phyloP scores from a whole-genome alignment of 345 rosid species.

The Eucalyptus dawsonii region DNA sequence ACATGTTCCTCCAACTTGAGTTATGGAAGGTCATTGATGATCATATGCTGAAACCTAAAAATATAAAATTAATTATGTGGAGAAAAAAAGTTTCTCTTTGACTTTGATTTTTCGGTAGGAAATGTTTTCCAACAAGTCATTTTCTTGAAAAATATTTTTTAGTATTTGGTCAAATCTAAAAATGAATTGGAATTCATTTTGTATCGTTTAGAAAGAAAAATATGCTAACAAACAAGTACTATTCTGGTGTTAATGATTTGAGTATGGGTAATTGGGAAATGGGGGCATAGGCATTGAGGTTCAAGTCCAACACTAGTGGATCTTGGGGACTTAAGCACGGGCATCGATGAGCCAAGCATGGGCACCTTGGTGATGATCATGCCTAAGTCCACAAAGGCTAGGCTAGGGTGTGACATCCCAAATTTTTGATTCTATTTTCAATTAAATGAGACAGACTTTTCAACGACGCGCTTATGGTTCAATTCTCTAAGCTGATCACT shows the following conservation, averaged over 20 bases:
- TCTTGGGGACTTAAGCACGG: not conserved
- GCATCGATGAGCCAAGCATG: too few species aligned
- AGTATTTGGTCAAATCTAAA: not conserved
- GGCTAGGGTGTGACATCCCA: too few species aligned
- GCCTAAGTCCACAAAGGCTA: not conserved
- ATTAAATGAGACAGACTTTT: too few species aligned
- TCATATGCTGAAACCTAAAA: not conserved
- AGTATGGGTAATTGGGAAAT: not conserved
- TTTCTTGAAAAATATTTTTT: not conserved
- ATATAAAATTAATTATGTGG: not conserved
- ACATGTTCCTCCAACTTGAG: not conserved
- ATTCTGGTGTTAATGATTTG: not conserved
- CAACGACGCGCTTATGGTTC: too few species aligned
- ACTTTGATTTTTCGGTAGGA: accelerated
- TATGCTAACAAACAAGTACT: accelerated
- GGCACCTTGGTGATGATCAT: not conserved
- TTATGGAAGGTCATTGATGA: not conserved
- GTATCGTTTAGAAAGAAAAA: not conserved
- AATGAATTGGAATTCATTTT: not conserved
- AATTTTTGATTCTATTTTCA: too few species aligned
- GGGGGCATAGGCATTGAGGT: not conserved
- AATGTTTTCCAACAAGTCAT: not conserved
- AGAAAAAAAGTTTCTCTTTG: not conserved
- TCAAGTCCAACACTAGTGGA: not conserved
- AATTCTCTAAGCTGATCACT: too few species aligned